Base-by-base conservation (phyloP, 2,329 filamentous ascomycete species). In the Aspergillus texensis region DNA sequence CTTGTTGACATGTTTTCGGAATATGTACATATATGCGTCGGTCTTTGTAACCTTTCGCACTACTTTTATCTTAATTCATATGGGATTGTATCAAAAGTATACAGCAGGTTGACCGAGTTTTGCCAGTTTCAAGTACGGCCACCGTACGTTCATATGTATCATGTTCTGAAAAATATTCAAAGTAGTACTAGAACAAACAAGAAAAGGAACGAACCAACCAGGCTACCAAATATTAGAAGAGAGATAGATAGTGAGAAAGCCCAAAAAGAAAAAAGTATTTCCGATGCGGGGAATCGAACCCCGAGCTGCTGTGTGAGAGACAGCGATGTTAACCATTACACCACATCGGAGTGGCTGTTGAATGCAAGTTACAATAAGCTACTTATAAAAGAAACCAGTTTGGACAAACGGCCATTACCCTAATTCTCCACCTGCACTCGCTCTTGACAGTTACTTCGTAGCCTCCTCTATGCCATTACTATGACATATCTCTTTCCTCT, bases 221-320 rank as follows among this genome's bases (percentile, higher is more conserved):
- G 26, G 5, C 26, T 3, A 9, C 36, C 16, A 9, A 19, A 19
- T 19, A 14, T 24, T n/a, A 10, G 9, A 6, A 24, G 21, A 28
- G 26, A 28, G 43, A 24, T 2, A 48, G 11, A 46, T 24, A 11
- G n/a, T 28, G 5, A 48, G 3, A 24, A 3, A 48, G 45, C 26
- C 5, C 3, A 52, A 32, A n/a, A 12, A 28, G n/a, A 21, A 26
- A 43, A 26, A 30, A 43, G 21, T 11, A 19, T 34, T 52, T 52
- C 48, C 48, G 48, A 52, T 52, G 48, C 48, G 48, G 48, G 48
- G 48, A 52, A 52, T 52, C 48, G 48, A 52, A 52, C 48, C 48
- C 48, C 48, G 48, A 52, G 48, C 48, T 52, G 48, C 48, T 52
- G 48, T 52, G 48, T 52, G 48, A 52, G 48, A 52, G 48, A 52